Evolutionary conservation across 1,139 yeast species (phyloP), one percentile per base, ranked within the genome.

Genomic region (Nakaseomyces nivariensis): DNA sequence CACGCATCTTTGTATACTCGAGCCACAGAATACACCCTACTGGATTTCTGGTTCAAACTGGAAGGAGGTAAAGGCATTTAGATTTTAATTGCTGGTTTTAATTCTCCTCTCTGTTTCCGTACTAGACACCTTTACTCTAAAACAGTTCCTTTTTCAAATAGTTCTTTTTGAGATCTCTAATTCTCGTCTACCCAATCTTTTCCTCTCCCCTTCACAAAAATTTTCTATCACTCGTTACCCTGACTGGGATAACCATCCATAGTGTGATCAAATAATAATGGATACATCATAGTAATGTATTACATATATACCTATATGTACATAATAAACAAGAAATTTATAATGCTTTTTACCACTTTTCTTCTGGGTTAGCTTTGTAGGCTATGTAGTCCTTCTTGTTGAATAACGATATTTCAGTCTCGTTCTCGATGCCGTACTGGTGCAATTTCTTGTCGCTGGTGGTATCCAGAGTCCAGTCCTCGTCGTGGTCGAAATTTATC

Each of bases 271-370:
- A n/a, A n/a, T n/a, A n/a, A n/a, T n/a, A n/a, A n/a, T n/a, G n/a
- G n/a, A n/a, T n/a, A n/a, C n/a, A n/a, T n/a, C n/a, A 17, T 17
- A 17, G 22, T 17, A 17, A 17, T 17, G 22, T 17, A 17, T 17
- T 17, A 17, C 22, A 17, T 17, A 17, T 17, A 17, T 17, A 17
- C 22, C 22, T 17, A n/a, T n/a, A n/a, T n/a, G n/a, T n/a, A n/a
- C n/a, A n/a, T n/a, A n/a, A n/a, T n/a, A n/a, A n/a, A n/a, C n/a
- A n/a, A n/a, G n/a, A n/a, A n/a, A n/a, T n/a, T n/a, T n/a, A n/a
- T n/a, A n/a, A n/a, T n/a, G n/a, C n/a, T n/a, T n/a, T n/a, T n/a
- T 68, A 82, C 98, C 98, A 92, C 66, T 85, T 85, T 63, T 89
- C 97, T 59, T 81, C 89, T 0, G 98, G 98, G 58, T 89, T 83